Evolutionary conservation across 2,329 filamentous ascomycete species (phyloP).

Genomic region (Phoma herbarum): DNA sequence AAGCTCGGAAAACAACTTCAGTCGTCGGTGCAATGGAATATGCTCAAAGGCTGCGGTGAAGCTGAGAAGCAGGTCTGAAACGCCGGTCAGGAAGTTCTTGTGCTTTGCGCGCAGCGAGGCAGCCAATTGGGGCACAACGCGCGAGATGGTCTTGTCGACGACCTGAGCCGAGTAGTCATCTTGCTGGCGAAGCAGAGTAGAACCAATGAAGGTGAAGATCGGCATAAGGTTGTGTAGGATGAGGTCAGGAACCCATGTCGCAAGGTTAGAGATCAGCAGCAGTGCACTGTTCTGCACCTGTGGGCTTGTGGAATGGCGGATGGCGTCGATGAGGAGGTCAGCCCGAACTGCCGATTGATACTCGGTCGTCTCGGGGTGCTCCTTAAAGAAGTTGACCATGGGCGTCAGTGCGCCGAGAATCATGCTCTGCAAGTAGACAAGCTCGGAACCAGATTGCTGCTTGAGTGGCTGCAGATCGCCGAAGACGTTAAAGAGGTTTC

Average conservation of each 20-base stretch:
- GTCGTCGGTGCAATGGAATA: constrained; percentile 85
- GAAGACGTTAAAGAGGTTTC: constrained; percentile 83
- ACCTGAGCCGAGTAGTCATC: constrained; percentile 98
- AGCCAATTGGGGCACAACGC: constrained; percentile 91
- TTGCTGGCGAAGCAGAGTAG: constrained; percentile 86
- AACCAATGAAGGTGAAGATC: constrained; percentile 98
- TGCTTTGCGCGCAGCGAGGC: constrained; percentile 81
- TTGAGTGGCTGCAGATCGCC: constrained; percentile 87
- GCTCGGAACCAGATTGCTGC: constrained; percentile 80
- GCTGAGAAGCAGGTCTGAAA: constrained; percentile 89
- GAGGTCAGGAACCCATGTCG: constrained; percentile 85
- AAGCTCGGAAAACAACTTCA: constrained; percentile 83
- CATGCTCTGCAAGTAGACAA: constrained; percentile 89
- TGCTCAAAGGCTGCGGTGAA: constrained; percentile 98
- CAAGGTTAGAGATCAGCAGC: constrained; percentile 85
- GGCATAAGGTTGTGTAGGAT: constrained; percentile 98
- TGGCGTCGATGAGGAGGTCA: constrained; percentile 91
- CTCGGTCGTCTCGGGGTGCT: constrained; percentile 64
- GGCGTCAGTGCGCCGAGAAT: constrained; percentile 82
- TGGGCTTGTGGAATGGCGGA: constrained; percentile 88
- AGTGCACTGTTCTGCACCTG: constrained; percentile 94
- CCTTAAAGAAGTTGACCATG: constrained; percentile 81
- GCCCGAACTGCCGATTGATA: constrained; percentile 83
- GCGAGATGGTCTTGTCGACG: constrained; percentile 90
- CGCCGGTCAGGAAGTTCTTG: constrained; percentile 80